Evolutionary conservation across 129 eudicot genomes (phyloP).

Genomic region (Arctium minus): DNA sequence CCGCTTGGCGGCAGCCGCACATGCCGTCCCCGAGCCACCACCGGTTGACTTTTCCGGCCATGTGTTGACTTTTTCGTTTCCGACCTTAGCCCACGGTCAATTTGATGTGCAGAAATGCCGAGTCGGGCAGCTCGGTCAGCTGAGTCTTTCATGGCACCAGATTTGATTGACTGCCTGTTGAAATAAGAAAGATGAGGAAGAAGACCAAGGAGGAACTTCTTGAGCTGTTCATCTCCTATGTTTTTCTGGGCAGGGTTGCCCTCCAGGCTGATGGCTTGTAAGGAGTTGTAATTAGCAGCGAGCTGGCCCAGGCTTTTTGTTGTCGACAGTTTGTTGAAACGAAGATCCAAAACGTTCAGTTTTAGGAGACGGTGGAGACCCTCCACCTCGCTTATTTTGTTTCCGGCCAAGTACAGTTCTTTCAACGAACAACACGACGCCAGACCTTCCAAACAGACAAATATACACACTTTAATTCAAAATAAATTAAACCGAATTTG

Average conservation of each 20-base stretch:
- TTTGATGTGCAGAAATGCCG: conserved; percentile 58
- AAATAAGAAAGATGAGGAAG: conserved; percentile 79
- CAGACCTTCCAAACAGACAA: conserved; percentile 50
- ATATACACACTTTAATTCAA: not conserved
- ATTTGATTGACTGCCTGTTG: conserved; percentile 72
- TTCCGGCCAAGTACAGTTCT: conserved; percentile 89
- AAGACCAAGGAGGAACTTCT: conserved; percentile 69
- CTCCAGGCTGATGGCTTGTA: conserved; percentile 94
- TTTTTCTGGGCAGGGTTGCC: conserved; percentile 97
- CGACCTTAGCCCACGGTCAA: conserved; percentile 53
- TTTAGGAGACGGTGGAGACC: conserved; percentile 95
- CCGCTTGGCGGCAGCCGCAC: conserved; percentile 73
- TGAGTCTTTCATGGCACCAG: conserved; percentile 65
- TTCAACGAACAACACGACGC: conserved; percentile 84
- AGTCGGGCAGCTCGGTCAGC: conserved; percentile 78
- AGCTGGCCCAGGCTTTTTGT: conserved; percentile 89
- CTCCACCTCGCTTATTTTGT: conserved; percentile 93
- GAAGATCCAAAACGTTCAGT: conserved; percentile 76
- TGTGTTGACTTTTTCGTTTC: conserved; percentile 56
- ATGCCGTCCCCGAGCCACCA: conserved; percentile 42
- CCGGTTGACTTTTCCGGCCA: conserved; percentile 54
- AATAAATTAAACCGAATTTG: not conserved
- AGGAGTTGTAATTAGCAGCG: conserved; percentile 87
- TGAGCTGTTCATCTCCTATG: conserved; percentile 89
- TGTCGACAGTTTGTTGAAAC: conserved; percentile 95